Conservation (phyloP, 2,329 filamentous ascomycete species). For the Neonectria sp. region DNA sequence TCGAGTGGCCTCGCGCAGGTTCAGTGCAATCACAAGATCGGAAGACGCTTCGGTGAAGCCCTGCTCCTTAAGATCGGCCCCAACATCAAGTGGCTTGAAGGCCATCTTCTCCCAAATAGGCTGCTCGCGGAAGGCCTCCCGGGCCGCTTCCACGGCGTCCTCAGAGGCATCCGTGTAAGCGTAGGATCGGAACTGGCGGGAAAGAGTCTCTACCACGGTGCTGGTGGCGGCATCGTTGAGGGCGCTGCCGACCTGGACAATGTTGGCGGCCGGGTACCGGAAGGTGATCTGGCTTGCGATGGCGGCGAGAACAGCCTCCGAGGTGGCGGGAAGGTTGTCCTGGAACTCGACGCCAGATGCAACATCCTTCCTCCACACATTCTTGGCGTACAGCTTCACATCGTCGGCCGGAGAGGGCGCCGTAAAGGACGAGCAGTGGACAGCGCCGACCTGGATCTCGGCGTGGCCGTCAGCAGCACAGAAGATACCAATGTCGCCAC, state of each 20-base stretch:
- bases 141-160: neutral
- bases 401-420: constrained; percentile 1
- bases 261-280: neutral
- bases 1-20: neutral
- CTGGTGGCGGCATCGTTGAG: neutral
- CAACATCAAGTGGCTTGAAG: neutral
- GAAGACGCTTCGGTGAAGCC: neutral
- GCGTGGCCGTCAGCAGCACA: constrained; percentile 4
- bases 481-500: constrained; percentile 3
- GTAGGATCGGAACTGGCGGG: constrained; percentile 4
- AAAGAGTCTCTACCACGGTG: constrained; percentile 1
- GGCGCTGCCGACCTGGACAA: neutral
- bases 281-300: constrained; percentile 1
- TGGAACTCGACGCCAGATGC: neutral
- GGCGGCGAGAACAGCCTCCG: constrained; percentile 1
- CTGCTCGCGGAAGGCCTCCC: neutral
- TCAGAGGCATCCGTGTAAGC: neutral
- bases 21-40: neutral
- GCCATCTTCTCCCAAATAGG: constrained; percentile 5
- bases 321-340: neutral
- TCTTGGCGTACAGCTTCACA: constrained; percentile 4
- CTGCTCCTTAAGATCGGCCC: neutral
- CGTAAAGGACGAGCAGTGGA: constrained; percentile 1
- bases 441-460: constrained; percentile 4
- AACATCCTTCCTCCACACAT: neutral